phyloP scores from a whole-genome alignment of 441 rosid species.

The Euphorbia schlechtendalii region DNA sequence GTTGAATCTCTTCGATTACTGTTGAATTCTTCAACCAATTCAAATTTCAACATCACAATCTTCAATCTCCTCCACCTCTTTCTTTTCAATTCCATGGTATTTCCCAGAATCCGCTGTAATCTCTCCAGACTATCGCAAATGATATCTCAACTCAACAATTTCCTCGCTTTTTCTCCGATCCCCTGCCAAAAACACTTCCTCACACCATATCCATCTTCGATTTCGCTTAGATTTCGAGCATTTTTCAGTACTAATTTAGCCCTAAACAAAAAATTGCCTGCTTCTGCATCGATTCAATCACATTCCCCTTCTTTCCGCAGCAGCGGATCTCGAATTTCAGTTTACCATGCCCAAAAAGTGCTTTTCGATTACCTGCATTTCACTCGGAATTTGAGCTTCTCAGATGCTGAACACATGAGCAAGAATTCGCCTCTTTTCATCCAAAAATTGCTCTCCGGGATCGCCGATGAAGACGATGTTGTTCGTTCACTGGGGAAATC shows the following conservation, averaged over 20 bases:
- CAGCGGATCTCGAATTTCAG: conserved; percentile 35
- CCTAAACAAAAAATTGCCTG: conserved; percentile 15
- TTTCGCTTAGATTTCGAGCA: conserved; percentile 27
- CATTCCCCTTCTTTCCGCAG: conserved; percentile 20
- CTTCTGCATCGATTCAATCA: conserved; percentile 22
- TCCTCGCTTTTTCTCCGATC: conserved; percentile 23
- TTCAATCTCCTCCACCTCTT: neutral
- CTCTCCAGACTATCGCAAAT: conserved; percentile 24
- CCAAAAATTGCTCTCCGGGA: conserved; percentile 39
- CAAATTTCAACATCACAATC: neutral
- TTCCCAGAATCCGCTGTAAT: conserved; percentile 20
- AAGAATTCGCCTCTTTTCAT: conserved; percentile 58
- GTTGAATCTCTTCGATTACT: neutral
- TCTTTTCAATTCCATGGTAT: conserved; percentile 29
- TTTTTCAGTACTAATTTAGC: conserved; percentile 25
- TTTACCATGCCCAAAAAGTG: conserved; percentile 46
- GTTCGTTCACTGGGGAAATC: conserved; percentile 34
- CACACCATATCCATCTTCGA: conserved; percentile 26
- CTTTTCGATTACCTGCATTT: conserved; percentile 65
- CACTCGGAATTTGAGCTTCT: conserved; percentile 46
- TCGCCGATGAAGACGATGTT: conserved; percentile 40
- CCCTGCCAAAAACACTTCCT: conserved; percentile 16
- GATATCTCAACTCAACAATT: conserved; percentile 29
- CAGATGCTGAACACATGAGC: conserved; percentile 80
- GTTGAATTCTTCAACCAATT: neutral